phyloP scores from a whole-genome alignment of 768 basidiomycete species.

The Tubosaeta brunneosetosa region DNA sequence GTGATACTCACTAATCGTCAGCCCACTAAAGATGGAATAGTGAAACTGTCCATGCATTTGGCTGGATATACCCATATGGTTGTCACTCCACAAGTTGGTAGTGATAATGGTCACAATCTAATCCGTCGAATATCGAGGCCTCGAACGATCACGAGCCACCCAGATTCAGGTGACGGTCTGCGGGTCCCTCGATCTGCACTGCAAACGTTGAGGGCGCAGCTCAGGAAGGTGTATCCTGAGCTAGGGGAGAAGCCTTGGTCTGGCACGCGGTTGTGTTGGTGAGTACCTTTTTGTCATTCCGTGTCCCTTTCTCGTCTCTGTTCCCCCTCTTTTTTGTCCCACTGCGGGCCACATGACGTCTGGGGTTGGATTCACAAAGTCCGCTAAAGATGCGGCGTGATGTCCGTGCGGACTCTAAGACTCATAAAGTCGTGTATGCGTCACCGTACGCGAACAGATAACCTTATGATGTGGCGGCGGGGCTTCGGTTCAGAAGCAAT shows the following conservation, averaged over 20 bases:
- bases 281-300: conserved; percentile 19
- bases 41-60: conserved; percentile 78
- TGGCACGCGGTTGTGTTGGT: conserved; percentile 87
- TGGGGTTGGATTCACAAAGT: not conserved
- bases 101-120: not conserved
- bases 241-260: conserved; percentile 69
- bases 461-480: not conserved
- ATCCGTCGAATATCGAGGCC: conserved; percentile 60
- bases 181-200: conserved; percentile 61
- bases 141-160: conserved; percentile 63
- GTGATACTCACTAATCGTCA: conserved; percentile 24
- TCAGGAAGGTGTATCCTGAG: conserved; percentile 67
- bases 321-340: not conserved
- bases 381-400: not conserved
- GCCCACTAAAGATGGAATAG: conserved; percentile 63
- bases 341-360: not conserved
- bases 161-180: conserved; percentile 45
- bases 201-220: conserved; percentile 43
- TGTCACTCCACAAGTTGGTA: not conserved
- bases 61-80: conserved; percentile 59
- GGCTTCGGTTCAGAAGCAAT: not conserved
- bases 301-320: not conserved
- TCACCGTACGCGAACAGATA: not conserved
- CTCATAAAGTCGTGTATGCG: not conserved
- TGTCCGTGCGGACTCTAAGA: not conserved